These are phyloP conservation scores for Lipomyces oligophaga DNA, from an alignment of 805 yeast genomes.

Conservation along the genomic window DNA sequence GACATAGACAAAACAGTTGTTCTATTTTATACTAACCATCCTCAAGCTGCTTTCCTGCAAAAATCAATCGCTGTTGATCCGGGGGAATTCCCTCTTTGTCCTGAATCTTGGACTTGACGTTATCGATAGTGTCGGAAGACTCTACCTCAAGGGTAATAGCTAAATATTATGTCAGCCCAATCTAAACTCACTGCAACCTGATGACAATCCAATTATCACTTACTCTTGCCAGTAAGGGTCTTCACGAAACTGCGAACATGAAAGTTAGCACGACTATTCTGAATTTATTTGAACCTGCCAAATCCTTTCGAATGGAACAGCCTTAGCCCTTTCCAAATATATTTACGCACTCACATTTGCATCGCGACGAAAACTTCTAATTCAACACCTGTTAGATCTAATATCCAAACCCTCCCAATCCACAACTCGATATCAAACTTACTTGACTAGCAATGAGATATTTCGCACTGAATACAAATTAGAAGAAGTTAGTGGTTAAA, in stretches of 20 bases:
- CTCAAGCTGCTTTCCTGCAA: slow-evolving; percentile 99
- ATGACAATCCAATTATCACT: slow-evolving; percentile 4
- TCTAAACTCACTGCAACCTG: too few species aligned
- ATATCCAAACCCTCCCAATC: too few species aligned
- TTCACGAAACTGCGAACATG: slow-evolving; percentile 35
- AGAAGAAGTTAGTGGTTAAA: too few species aligned
- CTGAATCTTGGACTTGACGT: slow-evolving; percentile 97
- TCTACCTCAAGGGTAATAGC: slow-evolving; percentile 94
- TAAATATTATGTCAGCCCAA: neutral
- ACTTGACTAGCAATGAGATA: too few species aligned
- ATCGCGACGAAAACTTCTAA: too few species aligned
- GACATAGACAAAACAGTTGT: neutral
- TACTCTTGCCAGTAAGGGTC: slow-evolving; percentile 39
- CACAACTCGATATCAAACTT: too few species aligned
- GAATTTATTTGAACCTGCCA: too few species aligned
- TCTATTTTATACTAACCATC: slow-evolving; percentile 43
- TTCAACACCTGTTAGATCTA: too few species aligned
- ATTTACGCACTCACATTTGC: too few species aligned
- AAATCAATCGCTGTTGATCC: slow-evolving; percentile 98
- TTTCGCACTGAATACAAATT: too few species aligned
- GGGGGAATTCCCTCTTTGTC: slow-evolving; percentile 99
- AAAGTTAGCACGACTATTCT: slow-evolving; percentile 2
- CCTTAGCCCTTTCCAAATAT: too few species aligned
- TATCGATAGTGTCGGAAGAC: slow-evolving; percentile 98
- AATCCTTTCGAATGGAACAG: too few species aligned